Evolutionary conservation across 495 filamentous ascomycete species (phyloP).

Genomic region (Penicillium turbatum): DNA sequence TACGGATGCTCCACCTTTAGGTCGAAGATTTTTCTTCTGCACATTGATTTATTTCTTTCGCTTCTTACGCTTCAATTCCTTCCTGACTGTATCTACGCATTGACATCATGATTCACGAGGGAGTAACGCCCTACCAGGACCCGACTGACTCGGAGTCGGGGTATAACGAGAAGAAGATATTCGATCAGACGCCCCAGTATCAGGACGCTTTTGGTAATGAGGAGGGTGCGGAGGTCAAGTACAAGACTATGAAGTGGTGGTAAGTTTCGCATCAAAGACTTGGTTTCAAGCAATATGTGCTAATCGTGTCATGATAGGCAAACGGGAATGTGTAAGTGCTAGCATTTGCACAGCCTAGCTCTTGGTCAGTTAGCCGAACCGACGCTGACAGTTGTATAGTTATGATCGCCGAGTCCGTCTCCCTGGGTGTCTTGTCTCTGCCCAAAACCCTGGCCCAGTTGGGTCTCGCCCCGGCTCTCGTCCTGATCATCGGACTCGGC

Average conservation of each 20-base stretch:
- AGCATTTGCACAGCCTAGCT: background rate
- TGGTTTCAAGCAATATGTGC: background rate
- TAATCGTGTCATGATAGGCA: constrained; percentile 15
- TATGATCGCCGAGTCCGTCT: constrained; percentile 62
- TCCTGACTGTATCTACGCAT: background rate
- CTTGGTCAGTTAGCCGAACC: background rate
- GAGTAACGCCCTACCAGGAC: constrained; percentile 12
- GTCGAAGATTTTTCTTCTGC: constrained; percentile 12
- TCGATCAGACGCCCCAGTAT: constrained; percentile 12
- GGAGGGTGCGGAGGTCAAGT: constrained; percentile 36
- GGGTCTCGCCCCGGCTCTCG: constrained; percentile 51
- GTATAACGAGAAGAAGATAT: constrained; percentile 19
- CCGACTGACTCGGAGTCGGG: constrained; percentile 21
- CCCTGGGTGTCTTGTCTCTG: constrained; percentile 57
- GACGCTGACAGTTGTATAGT: constrained; percentile 25
- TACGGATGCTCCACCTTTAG: constrained; percentile 15
- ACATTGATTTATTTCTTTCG: constrained; percentile 2
- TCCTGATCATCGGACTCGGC: constrained; percentile 56
- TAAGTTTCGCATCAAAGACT: constrained; percentile 11
- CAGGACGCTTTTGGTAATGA: constrained; percentile 40
- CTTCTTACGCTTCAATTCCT: background rate
- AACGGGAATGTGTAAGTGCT: constrained; percentile 30
- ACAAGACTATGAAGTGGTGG: constrained; percentile 46
- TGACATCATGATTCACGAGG: constrained; percentile 19
- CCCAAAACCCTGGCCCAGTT: constrained; percentile 54